Conservation (phyloP, 345 rosid genomes). For the Dipteronia sinensis region DNA sequence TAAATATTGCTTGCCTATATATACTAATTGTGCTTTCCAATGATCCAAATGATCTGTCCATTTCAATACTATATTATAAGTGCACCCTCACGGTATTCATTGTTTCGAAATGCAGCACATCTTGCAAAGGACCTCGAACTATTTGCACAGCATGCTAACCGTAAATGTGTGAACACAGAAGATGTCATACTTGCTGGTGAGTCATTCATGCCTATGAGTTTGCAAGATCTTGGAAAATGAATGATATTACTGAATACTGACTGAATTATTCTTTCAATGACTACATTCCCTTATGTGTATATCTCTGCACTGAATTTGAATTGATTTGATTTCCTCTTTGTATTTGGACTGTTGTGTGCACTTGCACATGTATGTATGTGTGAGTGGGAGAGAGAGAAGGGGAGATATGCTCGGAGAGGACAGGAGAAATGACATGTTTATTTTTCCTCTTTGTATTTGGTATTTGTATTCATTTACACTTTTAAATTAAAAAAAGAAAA, state of each 20-base stretch:
- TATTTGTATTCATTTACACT: too few species aligned
- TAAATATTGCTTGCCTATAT: background rate
- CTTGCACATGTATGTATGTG: background rate
- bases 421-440: background rate
- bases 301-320: background rate
- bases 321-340: background rate
- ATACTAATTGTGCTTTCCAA: background rate
- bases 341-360: background rate
- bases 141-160: slow-evolving; percentile 90
- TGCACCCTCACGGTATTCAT: background rate
- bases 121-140: slow-evolving; percentile 78
- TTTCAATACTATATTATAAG: background rate
- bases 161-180: slow-evolving; percentile 79
- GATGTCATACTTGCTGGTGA: slow-evolving; percentile 85
- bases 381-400: background rate
- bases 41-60: background rate
- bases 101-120: slow-evolving; percentile 52
- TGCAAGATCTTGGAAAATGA: background rate
- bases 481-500: background rate
- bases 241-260: background rate
- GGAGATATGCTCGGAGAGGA: background rate
- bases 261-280: background rate
- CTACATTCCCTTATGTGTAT: background rate
- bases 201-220: slow-evolving; percentile 12
- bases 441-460: background rate